Conservation (phyloP, 495 filamentous ascomycete species). For the Daldinia grandis region DNA sequence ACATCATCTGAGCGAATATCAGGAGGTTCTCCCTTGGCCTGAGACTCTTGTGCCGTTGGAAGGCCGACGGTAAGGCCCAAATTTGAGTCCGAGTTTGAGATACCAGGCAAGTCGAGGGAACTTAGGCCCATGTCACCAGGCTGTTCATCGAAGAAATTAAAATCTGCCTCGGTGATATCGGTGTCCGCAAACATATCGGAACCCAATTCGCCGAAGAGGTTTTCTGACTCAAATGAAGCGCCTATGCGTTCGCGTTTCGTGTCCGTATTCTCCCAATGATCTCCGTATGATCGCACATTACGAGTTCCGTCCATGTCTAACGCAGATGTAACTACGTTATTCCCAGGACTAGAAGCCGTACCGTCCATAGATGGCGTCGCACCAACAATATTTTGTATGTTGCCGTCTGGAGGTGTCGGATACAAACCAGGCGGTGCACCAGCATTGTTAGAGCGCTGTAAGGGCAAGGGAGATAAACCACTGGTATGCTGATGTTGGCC, state of each 20-base stretch:
- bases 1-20: constrained; percentile 39
- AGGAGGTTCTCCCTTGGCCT: constrained; percentile 18
- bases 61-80: constrained; percentile 21
- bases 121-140: constrained; percentile 52
- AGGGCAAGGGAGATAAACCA: constrained; percentile 53
- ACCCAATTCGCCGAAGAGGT: constrained; percentile 74
- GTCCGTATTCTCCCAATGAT: constrained; percentile 49
- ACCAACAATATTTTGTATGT: constrained; percentile 58
- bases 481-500: constrained; percentile 44
- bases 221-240: constrained; percentile 61
- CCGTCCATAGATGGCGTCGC: constrained; percentile 61
- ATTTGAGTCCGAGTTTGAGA: constrained; percentile 31
- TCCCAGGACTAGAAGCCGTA: constrained; percentile 57
- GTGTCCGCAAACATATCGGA: constrained; percentile 81
- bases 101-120: constrained; percentile 44
- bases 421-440: constrained; percentile 73
- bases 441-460: constrained; percentile 61
- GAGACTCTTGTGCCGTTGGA: constrained; percentile 23
- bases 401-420: constrained; percentile 87
- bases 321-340: constrained; percentile 39
- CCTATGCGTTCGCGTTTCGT: constrained; percentile 51
- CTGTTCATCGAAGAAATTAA: constrained; percentile 83
- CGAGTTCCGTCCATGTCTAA: constrained; percentile 42
- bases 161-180: constrained; percentile 88
- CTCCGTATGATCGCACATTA: constrained; percentile 39